Evolutionary conservation across 2,329 filamentous ascomycete species (phyloP).

Genomic region (Calycina herbarum): DNA sequence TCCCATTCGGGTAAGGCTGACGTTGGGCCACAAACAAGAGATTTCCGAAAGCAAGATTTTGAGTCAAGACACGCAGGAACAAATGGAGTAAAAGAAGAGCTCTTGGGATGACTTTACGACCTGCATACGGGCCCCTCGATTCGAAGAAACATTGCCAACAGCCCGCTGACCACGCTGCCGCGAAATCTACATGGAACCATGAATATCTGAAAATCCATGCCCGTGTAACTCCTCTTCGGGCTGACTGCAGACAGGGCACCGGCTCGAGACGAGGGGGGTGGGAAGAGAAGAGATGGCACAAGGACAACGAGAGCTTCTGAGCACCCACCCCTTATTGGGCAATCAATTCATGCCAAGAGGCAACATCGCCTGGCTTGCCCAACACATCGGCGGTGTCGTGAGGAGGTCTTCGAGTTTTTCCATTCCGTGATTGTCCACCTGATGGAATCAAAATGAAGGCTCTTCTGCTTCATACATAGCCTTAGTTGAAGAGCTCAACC

Average conservation of each 20-base stretch:
- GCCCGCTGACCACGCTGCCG: constrained; percentile 1
- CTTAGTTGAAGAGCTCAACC: constrained; percentile 10
- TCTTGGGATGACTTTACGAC: constrained; percentile 14
- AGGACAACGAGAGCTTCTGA: constrained; percentile 1
- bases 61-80: constrained; percentile 16
- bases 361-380: neutral
- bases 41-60: neutral
- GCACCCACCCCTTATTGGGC: neutral
- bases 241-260: constrained; percentile 5
- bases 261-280: neutral
- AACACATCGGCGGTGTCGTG: neutral
- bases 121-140: constrained; percentile 11
- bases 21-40: neutral
- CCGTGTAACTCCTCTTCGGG: constrained; percentile 5
- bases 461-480: constrained; percentile 12
- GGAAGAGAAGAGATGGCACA: neutral
- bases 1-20: constrained; percentile 16
- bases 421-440: constrained; percentile 7
- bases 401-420: constrained; percentile 1
- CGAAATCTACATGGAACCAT: neutral
- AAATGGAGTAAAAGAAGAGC: constrained; percentile 9
- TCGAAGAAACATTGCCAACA: neutral
- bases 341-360: neutral
- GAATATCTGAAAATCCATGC: constrained; percentile 1
- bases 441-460: constrained; percentile 5